Evolutionary conservation across 352 stramenopile genomes (phyloP).

Genomic region (Globisporangium canariense): DNA sequence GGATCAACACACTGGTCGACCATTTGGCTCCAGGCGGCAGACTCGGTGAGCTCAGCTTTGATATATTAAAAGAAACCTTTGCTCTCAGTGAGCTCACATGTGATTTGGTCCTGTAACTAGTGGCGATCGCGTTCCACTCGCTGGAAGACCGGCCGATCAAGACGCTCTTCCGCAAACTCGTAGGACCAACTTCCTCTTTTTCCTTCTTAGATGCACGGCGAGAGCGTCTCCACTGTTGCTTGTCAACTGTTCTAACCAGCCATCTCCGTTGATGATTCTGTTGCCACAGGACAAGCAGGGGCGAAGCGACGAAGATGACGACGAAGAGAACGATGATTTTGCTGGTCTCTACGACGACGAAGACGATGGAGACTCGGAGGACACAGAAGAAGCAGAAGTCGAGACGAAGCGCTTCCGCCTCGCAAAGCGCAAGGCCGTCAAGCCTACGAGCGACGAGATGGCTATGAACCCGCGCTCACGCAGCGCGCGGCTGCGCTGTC

Average conservation of each 20-base stretch:
- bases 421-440: conserved; percentile 59
- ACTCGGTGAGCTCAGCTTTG: conserved; percentile 21
- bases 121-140: conserved; percentile 83
- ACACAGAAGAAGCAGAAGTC: conserved; percentile 14
- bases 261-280: conserved; percentile 3
- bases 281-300: conserved; percentile 33
- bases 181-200: conserved; percentile 17
- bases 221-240: no score
- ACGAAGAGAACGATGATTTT: conserved; percentile 27
- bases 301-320: conserved; percentile 17
- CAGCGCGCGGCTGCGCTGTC: conserved; percentile 68
- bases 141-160: conserved; percentile 84
- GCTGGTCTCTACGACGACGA: conserved; percentile 20
- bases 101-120: conserved; percentile 26
- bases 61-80: neutral
- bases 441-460: conserved; percentile 65
- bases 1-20: conserved; percentile 48
- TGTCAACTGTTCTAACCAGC: no score
- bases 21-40: conserved; percentile 52
- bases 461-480: conserved; percentile 57
- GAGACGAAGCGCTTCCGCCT: conserved; percentile 54
- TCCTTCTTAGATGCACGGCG: no score
- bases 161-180: conserved; percentile 60
- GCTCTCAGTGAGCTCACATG: conserved; percentile 7
- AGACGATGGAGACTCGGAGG: conserved; percentile 10